Conservation (phyloP, 2,329 filamentous ascomycete genomes). For the Pseudocercospora fijiensis region DNA sequence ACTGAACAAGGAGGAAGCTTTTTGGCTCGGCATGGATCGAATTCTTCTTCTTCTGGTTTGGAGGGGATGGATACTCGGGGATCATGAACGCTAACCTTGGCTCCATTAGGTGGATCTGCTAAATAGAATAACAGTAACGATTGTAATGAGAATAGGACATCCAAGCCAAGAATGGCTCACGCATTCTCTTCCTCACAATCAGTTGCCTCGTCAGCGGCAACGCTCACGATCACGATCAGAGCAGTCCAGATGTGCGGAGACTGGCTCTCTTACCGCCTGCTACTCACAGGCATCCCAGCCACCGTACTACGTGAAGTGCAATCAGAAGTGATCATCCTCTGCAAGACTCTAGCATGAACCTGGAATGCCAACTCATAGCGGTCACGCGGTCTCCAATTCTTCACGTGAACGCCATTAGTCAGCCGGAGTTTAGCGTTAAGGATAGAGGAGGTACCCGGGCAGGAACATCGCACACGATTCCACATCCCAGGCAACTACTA, state of each 20-base stretch:
- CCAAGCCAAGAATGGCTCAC: neutral
- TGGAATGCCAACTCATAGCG: neutral
- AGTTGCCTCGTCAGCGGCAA: neutral
- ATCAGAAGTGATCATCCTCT: constrained; percentile 1
- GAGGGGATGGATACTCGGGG: neutral
- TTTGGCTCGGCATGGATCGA: neutral
- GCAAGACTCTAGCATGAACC: neutral
- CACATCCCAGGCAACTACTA: neutral
- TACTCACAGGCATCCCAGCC: neutral
- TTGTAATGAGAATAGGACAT: constrained; percentile 13
- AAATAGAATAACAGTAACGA: constrained; percentile 21
- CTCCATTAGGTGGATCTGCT: neutral
- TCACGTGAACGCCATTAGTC: neutral
- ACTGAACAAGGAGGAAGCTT: neutral
- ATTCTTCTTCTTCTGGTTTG: neutral
- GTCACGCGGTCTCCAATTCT: neutral
- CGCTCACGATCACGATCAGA: neutral
- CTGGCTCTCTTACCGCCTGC: neutral
- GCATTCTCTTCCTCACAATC: neutral
- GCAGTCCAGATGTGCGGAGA: constrained; percentile 1
- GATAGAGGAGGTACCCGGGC: neutral
- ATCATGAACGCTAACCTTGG: neutral
- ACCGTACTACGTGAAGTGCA: neutral
- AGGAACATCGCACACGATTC: neutral
- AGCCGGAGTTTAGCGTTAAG: neutral